Conservation (phyloP, 768 basidiomycete genomes). For the Kwoniella bestiolae region DNA sequence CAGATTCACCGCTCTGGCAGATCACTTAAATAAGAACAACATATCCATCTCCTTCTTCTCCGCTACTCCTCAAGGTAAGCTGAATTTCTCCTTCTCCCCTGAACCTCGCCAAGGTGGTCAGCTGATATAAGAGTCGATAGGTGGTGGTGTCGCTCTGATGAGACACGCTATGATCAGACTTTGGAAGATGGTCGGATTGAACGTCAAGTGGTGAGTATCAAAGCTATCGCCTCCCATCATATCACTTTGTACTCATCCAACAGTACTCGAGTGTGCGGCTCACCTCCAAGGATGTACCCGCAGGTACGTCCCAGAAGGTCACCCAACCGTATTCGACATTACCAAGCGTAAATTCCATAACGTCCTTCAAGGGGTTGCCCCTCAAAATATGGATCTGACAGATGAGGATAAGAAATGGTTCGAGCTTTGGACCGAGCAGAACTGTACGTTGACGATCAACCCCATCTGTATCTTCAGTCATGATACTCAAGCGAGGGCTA, state of each 20-base stretch:
- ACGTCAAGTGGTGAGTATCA: constrained; percentile 44
- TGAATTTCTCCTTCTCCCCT: background rate
- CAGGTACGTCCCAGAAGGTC: constrained; percentile 70
- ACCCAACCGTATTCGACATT: constrained; percentile 83
- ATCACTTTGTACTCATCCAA: too few species aligned
- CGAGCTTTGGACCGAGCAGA: constrained; percentile 73
- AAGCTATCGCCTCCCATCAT: background rate
- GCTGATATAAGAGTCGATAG: constrained; percentile 2
- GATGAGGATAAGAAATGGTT: constrained; percentile 72
- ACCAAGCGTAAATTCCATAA: constrained; percentile 63
- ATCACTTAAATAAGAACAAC: constrained; percentile 82
- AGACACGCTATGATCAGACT: constrained; percentile 91
- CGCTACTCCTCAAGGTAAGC: constrained; percentile 85
- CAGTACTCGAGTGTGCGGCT: too few species aligned
- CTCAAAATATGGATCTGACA: constrained; percentile 74
- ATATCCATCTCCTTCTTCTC: constrained; percentile 92
- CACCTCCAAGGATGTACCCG: constrained; percentile 60
- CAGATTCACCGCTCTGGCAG: constrained; percentile 76
- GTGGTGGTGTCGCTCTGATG: constrained; percentile 96
- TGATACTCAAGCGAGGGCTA: background rate
- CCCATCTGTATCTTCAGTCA: background rate
- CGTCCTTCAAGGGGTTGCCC: constrained; percentile 82
- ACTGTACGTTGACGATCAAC: constrained; percentile 61
- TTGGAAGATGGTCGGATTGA: constrained; percentile 59
- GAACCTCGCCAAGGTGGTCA: background rate